Evolutionary conservation across 208 protist genomes (phyloP).

Genomic region (Trypanosoma melophagium): DNA sequence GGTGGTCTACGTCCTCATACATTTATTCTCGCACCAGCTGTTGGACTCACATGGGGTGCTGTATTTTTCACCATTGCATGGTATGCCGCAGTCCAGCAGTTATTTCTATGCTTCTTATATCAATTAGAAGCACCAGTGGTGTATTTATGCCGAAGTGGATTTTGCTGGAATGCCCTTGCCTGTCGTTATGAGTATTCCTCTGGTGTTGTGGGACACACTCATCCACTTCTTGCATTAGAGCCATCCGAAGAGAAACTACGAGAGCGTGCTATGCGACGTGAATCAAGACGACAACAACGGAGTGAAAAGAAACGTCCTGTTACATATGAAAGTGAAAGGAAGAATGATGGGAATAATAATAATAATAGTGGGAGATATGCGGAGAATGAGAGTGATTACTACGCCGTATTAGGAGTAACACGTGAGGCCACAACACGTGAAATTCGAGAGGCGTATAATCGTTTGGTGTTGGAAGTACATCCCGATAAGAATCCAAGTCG

Average conservation of each 20-base stretch:
- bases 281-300: conserved; percentile 21
- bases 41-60: conserved; percentile 52
- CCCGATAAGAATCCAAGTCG: conserved; percentile 85
- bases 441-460: conserved; percentile 89
- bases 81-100: conserved; percentile 78
- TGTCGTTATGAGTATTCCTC: conserved; percentile 23
- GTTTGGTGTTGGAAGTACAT: conserved; percentile 83
- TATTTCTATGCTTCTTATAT: conserved; percentile 52
- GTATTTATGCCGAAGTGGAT: conserved; percentile 19
- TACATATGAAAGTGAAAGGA: conserved; percentile 7
- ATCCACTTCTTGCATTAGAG: conserved; percentile 15
- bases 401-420: conserved; percentile 69
- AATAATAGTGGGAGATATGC: neutral
- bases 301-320: conserved; percentile 10
- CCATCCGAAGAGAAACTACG: conserved; percentile 14
- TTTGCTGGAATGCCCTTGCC: conserved; percentile 23
- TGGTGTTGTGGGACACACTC: conserved; percentile 5
- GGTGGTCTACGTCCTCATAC: conserved; percentile 17
- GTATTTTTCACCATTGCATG: conserved; percentile 56
- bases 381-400: conserved; percentile 48
- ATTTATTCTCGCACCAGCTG: conserved; percentile 42
- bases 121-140: conserved; percentile 36
- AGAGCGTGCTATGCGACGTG: conserved; percentile 29
- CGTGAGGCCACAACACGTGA: conserved; percentile 60
- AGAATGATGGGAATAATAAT: neutral